Percentiles rank a stretch among this genome's conserved stretches.
These are phyloP conservation scores for Platanthera guangdongensis DNA, from an alignment of 106 monocot species.

Conservation along the genomic window DNA sequence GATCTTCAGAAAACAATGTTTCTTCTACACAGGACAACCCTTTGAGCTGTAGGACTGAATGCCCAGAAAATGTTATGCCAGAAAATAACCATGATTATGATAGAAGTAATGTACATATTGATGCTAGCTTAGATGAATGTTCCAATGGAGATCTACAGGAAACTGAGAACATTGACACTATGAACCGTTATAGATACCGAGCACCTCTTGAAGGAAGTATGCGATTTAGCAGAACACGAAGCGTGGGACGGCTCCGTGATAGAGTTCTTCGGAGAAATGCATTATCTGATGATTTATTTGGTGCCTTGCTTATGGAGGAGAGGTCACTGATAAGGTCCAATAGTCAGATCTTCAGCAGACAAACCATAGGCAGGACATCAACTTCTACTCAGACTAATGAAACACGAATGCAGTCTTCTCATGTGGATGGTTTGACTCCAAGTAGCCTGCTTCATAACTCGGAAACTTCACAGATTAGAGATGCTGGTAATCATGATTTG, in stretches of 20 bases:
- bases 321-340: slow-evolving; percentile 13
- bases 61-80: not conserved
- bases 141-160: slow-evolving; percentile 13
- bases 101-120: not conserved
- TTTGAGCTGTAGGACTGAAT: not conserved
- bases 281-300: slow-evolving; percentile 39
- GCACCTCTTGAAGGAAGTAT: slow-evolving; percentile 59
- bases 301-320: slow-evolving; percentile 30
- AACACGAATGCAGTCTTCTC: not conserved
- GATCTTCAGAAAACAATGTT: slow-evolving; percentile 31
- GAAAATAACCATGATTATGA: slow-evolving; percentile 5
- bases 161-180: slow-evolving; percentile 21
- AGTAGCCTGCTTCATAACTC: slow-evolving; percentile 14
- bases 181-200: slow-evolving; percentile 25
- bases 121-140: not conserved
- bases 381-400: not conserved
- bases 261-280: slow-evolving; percentile 76
- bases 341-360: slow-evolving; percentile 1
- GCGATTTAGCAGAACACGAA: slow-evolving; percentile 73
- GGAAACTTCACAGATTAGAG: slow-evolving; percentile 25
- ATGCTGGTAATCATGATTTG: slow-evolving; percentile 33
- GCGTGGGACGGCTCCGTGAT: slow-evolving; percentile 88
- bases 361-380: slow-evolving; percentile 2
- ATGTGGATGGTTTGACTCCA: slow-evolving; percentile 7
- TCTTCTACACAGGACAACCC: not conserved